A percentile compares a stretch with the other conserved stretches of the same genome.
phyloP scores from a whole-genome alignment of 2,329 filamentous ascomycete genomes.

The Colletotrichum siamense region DNA sequence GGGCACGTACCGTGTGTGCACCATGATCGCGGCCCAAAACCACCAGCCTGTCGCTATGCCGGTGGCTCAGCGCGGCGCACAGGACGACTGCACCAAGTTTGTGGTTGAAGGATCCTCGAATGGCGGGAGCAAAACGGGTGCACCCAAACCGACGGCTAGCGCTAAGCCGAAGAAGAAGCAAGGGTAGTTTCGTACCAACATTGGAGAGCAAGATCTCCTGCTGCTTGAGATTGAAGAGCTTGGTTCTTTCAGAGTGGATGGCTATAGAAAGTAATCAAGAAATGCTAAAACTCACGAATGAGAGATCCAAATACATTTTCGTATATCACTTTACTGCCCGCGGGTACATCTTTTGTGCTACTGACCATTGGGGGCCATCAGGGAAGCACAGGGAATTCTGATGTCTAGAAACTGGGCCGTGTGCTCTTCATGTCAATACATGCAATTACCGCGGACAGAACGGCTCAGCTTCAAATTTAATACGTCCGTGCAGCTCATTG shows the following conservation, averaged over 20 bases:
- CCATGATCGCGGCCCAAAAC: constrained; percentile 54
- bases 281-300: not conserved
- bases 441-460: no score
- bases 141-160: not conserved
- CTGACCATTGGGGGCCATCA: no score
- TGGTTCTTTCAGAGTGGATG: not conserved
- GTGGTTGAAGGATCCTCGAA: constrained; percentile 34
- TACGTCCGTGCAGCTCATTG: not conserved
- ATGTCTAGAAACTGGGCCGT: not conserved
- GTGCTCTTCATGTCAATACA: no score
- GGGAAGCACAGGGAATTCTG: not conserved
- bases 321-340: no score
- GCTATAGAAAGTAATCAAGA: not conserved
- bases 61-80: constrained; percentile 56
- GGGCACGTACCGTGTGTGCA: constrained; percentile 57
- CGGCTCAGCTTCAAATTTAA: no score
- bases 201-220: not conserved
- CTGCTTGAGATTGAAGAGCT: not conserved
- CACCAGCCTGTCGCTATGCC: constrained; percentile 66
- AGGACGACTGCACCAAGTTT: constrained; percentile 59
- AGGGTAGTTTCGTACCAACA: not conserved
- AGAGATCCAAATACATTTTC: not conserved
- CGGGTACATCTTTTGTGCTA: no score
- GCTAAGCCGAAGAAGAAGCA: not conserved
- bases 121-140: not conserved